Conservation (phyloP, 2,329 filamentous ascomycete genomes). For the Diplocarpon mali region DNA sequence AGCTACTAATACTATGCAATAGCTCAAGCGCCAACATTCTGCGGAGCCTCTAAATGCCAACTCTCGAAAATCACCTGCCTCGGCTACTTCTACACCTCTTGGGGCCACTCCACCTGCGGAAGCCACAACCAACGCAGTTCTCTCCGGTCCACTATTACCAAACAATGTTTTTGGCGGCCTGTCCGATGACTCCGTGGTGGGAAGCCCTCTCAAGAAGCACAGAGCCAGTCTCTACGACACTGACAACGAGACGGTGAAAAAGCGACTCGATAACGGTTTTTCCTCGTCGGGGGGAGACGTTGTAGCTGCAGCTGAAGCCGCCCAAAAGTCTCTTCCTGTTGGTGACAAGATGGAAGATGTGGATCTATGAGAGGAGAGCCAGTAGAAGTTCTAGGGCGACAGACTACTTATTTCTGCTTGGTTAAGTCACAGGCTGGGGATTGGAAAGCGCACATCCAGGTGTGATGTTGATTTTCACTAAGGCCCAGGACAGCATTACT, state of each 20-base stretch:
- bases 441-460: slow-evolving; percentile 4
- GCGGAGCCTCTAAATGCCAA: slow-evolving; percentile 49
- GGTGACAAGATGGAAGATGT: slow-evolving; percentile 14
- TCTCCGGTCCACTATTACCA: slow-evolving; percentile 17
- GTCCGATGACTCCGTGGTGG: slow-evolving; percentile 40
- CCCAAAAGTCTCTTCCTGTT: slow-evolving; percentile 17
- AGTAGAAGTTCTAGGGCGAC: not conserved
- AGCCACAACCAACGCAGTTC: slow-evolving; percentile 26
- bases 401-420: slow-evolving; percentile 2
- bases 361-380: slow-evolving; percentile 20
- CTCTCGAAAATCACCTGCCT: slow-evolving; percentile 36
- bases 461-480: not conserved
- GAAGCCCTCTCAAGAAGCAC: slow-evolving; percentile 67
- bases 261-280: slow-evolving; percentile 21
- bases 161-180: slow-evolving; percentile 34
- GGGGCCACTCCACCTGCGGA: slow-evolving; percentile 34
- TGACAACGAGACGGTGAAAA: slow-evolving; percentile 29
- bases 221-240: slow-evolving; percentile 48
- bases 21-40: slow-evolving; percentile 77
- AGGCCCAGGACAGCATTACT: not conserved
- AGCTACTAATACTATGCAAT: slow-evolving; percentile 23
- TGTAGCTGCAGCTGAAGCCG: slow-evolving; percentile 24
- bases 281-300: slow-evolving; percentile 15
- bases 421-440: slow-evolving; percentile 1
- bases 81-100: slow-evolving; percentile 32